Evolutionary conservation across 768 basidiomycete genomes (phyloP), one percentile per base, ranked within the genome.

Genomic region (Russula sp.): DNA sequence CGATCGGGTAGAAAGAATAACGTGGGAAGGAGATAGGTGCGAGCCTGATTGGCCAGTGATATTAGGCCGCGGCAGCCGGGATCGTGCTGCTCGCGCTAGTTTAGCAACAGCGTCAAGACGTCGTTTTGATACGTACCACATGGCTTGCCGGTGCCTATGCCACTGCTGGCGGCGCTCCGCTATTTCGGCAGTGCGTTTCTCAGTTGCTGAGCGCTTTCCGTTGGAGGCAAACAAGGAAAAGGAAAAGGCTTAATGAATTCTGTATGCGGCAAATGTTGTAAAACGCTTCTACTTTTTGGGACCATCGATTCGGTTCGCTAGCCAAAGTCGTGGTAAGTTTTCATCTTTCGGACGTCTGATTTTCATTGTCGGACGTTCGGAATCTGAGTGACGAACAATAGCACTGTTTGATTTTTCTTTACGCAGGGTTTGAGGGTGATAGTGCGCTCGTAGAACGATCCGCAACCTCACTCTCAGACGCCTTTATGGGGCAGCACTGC

Each of bases 381-480:
- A 6, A 13, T 1, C 25, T 42, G 14, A 50, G 18, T 4, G 5
- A 22, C 10, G n/a, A 9, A 18, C 9, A 14, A 18, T 55, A 5
- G 29, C 25, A 13, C 34, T 61, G 20, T 29, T 29, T 36, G 20
- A 48, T 32, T 29, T 25, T 13, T 2, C 62, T 13, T 29, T 29
- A 29, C 25, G 16, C 68, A 91, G 89, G 76, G 79, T 60, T 81
- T 91, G 66, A 81, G 82, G 65, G 81, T 82, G 41, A 79, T 94
- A 64, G 83, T 80, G 0, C 92, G 93, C 70, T 83, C 91, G 7
- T 76, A 79, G 62, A 78, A 92, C 70, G 92, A 94, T 73, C 85
- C 86, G 0, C 77, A 83, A 65, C 75, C 79, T 0, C 91, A 94
- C 70, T 85, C 91, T 0, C 75, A 78, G 77, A 87, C 34, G 75